Percentiles rank a stretch among this genome's conserved stretches.
phyloP scores from a whole-genome alignment of 2,329 filamentous ascomycete genomes.

The Claviceps sp. region DNA sequence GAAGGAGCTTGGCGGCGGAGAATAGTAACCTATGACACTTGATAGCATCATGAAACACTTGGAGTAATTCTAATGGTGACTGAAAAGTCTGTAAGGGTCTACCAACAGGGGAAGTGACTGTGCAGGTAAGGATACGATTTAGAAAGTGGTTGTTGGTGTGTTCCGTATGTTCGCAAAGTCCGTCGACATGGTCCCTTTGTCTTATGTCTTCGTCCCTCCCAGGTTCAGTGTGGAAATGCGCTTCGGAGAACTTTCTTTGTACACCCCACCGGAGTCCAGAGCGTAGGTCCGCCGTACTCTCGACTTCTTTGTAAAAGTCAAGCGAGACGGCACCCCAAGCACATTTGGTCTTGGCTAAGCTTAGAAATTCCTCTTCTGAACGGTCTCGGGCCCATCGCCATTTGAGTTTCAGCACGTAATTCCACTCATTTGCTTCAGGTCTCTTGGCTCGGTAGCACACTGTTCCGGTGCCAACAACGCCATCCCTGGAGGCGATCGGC shows the following conservation, averaged over 20 bases:
- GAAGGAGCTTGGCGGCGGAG: slow-evolving; percentile 6
- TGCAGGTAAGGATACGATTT: slow-evolving; percentile 10
- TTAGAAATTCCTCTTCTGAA: slow-evolving; percentile 20
- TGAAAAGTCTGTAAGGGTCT: slow-evolving; percentile 9
- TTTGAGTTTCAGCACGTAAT: slow-evolving; percentile 19
- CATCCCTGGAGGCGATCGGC: slow-evolving; percentile 14
- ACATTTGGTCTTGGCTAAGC: slow-evolving; percentile 14
- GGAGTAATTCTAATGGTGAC: slow-evolving; percentile 7
- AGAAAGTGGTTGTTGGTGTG: slow-evolving; percentile 7
- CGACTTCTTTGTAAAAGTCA: slow-evolving; percentile 12
- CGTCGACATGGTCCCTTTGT: not conserved
- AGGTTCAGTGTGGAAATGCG: not conserved
- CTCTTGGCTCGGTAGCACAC: slow-evolving; percentile 18
- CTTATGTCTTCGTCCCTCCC: not conserved
- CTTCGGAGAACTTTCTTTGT: slow-evolving; percentile 6
- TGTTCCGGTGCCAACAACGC: slow-evolving; percentile 17
- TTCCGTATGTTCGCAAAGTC: slow-evolving; percentile 7
- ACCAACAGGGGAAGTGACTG: slow-evolving; percentile 11
- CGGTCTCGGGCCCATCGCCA: slow-evolving; percentile 18
- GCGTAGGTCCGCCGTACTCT: slow-evolving; percentile 10
- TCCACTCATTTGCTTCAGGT: slow-evolving; percentile 13
- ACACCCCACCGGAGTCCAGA: slow-evolving; percentile 7
- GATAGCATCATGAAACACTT: slow-evolving; percentile 10
- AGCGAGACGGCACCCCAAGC: slow-evolving; percentile 17
- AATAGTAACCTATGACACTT: slow-evolving; percentile 10